Base-by-base conservation (phyloP, 2,329 filamentous ascomycete genomes). In the Calonectria henricotiae region DNA sequence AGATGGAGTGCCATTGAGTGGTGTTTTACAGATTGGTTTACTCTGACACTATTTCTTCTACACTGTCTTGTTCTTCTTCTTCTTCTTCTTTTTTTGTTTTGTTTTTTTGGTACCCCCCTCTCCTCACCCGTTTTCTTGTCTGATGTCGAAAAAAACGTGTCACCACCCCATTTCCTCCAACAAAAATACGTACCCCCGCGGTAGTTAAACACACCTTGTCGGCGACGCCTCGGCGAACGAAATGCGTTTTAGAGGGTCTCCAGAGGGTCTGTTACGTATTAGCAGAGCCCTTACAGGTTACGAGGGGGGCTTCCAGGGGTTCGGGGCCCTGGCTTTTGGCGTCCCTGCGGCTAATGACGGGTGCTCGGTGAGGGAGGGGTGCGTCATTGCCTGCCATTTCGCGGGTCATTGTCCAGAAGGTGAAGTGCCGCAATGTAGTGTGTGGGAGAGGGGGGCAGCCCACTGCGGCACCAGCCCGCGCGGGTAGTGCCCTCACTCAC, bases 331-430 rank as follows among this genome's bases (percentile, higher is more conserved):
- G 20, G 60, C 17, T 8, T 62, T 41, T 46, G 25, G 35, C 15
- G 30, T 67, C 49, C 58, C 58, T 69, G 75, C 75, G 75, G 75
- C 71, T 77, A 77, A 77, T 76, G 67, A 73, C 75, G 75, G 75
- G 75, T 74, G 67, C 74, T 71, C 75, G 74, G 75, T 77, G 75
- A 77, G 67, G 61, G 65, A 61, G 65, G 58, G 62, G 55, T 61
- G 55, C 64, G 63, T 63, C 67, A 62, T 62, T 47, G 35, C 54
- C 46, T 69, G 23, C 15, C 9, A n/a, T n/a, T 11, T 46, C 58
- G 25, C 35, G 49, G 54, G 43, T 51, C 25, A 37, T 62, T 65
- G 39, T 64, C 44, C 37, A 61, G 54, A 41, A 55, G 54, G 62
- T 65, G 60, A 62, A 27, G 27, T 62, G 37, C 11, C 37, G 20